Evolutionary conservation across 2,329 filamentous ascomycete species (phyloP), one percentile per base, ranked within the genome.

Genomic region (Apiospora aurea): DNA sequence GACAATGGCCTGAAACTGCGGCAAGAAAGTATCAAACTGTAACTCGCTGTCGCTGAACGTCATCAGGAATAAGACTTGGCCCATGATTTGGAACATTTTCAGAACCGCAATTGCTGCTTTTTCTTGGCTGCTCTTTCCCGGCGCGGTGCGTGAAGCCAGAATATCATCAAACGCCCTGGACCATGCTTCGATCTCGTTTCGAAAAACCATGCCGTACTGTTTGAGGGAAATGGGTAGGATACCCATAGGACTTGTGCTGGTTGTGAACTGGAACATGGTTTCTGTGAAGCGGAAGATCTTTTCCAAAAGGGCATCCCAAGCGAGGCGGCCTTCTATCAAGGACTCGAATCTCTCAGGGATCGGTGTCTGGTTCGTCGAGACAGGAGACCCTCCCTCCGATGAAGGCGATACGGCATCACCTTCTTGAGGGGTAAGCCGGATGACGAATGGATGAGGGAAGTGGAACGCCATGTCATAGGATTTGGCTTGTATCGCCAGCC

Each of bases 401-500:
- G 81, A 79, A 0, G 87, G 83, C 2, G 86, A 85, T 8, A 84
- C 74, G 74, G 82, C 77, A 66, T 82, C 77, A 72, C 76, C 74
- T 43, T 75, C 70, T 66, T 81, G 73, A 73, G 85, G 82, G 1
- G 84, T 85, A 13, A 89, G 82, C 7, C 85, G 85, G 73, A 91
- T 88, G 8, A 91, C 89, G 71, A 87, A 90, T 0, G 89, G 89
- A 43, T 89, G 84, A 0, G 89, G 89, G 72, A 91, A 91, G 78
- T 92, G 90, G 76, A 91, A 92, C 44, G 90, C 90, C 88, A 91
- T 89, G 76, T 91, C 90, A 77, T 92, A 92, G 0, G 89, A 91
- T 77, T 91, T 92, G 61, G 90, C 90, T 78, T 91, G 90, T 61
- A 91, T 90, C 2, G 89, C 89, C 2, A 91, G 82, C 5, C 90